Conservation (phyloP, 805 yeast species). For the Lachancea fermentati region DNA sequence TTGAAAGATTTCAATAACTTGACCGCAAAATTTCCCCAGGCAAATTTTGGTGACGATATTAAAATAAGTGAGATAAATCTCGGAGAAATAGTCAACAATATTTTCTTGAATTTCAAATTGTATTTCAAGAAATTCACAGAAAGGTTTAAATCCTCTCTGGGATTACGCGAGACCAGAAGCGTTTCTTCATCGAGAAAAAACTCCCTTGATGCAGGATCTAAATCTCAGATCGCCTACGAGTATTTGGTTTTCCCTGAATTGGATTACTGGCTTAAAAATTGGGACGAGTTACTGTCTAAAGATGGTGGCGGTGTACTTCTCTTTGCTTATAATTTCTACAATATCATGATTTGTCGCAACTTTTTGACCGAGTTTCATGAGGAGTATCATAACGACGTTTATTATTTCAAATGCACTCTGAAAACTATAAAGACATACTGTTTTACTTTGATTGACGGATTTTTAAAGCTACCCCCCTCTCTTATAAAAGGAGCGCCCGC, state of each 20-base stretch:
- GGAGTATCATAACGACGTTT: slow-evolving; percentile 19
- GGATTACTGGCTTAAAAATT: slow-evolving; percentile 41
- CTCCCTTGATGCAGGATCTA: slow-evolving; percentile 1
- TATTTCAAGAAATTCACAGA: slow-evolving; percentile 18
- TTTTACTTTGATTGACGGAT: slow-evolving; percentile 40
- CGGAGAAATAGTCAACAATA: slow-evolving; percentile 30
- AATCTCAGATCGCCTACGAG: slow-evolving; percentile 5
- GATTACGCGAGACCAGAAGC: background rate
- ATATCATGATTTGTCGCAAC: slow-evolving; percentile 39
- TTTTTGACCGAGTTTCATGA: slow-evolving; percentile 27
- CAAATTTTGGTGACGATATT: slow-evolving; percentile 49
- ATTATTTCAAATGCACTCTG: slow-evolving; percentile 28
- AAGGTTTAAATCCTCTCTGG: slow-evolving; percentile 1
- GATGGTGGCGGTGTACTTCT: slow-evolving; percentile 45
- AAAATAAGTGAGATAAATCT: slow-evolving; percentile 47
- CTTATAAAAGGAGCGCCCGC: slow-evolving; percentile 52
- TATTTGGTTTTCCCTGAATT: slow-evolving; percentile 32
- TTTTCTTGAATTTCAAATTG: slow-evolving; percentile 24
- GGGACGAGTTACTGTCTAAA: slow-evolving; percentile 40
- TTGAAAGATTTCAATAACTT: slow-evolving; percentile 37
- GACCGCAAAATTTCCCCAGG: slow-evolving; percentile 43
- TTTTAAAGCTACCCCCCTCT: slow-evolving; percentile 40
- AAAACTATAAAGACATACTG: slow-evolving; percentile 43
- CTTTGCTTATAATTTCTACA: slow-evolving; percentile 45
- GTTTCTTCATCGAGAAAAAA: background rate